phyloP scores from a whole-genome alignment of 2,329 filamentous ascomycete species.

The Beauveria varroae region DNA sequence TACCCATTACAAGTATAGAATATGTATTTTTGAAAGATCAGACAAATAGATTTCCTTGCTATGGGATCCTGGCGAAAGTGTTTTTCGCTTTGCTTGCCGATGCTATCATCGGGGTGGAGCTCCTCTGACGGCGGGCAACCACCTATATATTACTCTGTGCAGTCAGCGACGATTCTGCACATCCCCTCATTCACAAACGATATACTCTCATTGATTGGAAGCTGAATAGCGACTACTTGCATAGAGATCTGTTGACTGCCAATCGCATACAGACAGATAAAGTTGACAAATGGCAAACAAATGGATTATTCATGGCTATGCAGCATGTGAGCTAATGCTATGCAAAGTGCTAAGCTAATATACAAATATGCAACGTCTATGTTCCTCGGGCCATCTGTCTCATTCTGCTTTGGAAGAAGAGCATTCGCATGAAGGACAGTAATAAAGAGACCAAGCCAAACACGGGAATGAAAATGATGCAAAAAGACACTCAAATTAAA shows the following conservation, averaged over 20 bases:
- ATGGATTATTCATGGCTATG: background rate
- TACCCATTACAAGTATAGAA: conserved; percentile 1
- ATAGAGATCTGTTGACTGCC: too few relatives aligned
- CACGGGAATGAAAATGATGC: background rate
- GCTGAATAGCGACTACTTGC: too few relatives aligned
- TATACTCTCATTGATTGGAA: too few relatives aligned
- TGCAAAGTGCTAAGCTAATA: background rate
- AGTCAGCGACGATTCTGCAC: too few relatives aligned
- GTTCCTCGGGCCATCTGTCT: background rate
- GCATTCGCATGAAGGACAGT: background rate
- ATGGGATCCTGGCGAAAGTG: background rate
- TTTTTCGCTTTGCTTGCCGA: background rate
- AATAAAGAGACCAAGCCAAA: background rate
- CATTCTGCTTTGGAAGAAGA: background rate
- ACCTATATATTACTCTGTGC: background rate
- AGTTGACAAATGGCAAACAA: too few relatives aligned
- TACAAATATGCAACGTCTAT: background rate
- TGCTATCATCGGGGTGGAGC: background rate
- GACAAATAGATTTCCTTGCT: background rate
- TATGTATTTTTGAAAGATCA: background rate
- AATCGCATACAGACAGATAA: too few relatives aligned
- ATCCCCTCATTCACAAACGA: too few relatives aligned
- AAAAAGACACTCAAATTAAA: background rate
- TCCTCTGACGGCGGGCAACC: background rate
- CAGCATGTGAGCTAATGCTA: background rate